Evolutionary conservation across 1,284 basidiomycete species (phyloP), one percentile per base, ranked within the genome.

Genomic region (Tremellales sp.): DNA sequence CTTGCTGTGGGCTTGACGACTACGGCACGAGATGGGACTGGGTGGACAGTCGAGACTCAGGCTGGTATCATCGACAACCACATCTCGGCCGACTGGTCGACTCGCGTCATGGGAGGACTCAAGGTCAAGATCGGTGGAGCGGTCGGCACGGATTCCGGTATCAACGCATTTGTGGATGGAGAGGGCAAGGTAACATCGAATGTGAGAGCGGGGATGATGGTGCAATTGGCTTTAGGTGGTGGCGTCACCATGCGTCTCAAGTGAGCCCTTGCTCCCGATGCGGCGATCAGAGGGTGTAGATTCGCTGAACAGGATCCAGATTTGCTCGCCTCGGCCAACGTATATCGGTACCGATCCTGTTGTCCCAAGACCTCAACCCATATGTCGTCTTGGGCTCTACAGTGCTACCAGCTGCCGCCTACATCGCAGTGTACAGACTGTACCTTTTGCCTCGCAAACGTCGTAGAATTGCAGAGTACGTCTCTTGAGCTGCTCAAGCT

Each of bases 371-470:
- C 44, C 75, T 77, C 52, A 76, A 82, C 48, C 65, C 75, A 0
- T 71, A 69, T 21, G 63, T 82, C 39, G 73, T 78, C 3, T 56
- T 81, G 24, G 77, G 73, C 40, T 76, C 79, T 4, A 74, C 80
- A 1, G 66, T 82, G 15, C 37, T 84, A 1, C 84, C 84, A 2
- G 78, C 81, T 0, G 72, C 77, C 1, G 66, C 74, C 3, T 76
- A 81, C 44, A 67, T 80, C 1, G 70, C 80, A 1, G 64, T 80
- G 23, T 81, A 86, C 68, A 78, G 81, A 54, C 79, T 81, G 45
- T 74, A 81, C 51, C 63, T 86, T 23, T 74, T 78, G 19, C 84
- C 85, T 2, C 67, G 76, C 10, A 79, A 80, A 58, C 75, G 77
- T 36, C 67, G 69, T 33, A 70, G 70, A 33, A 74, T 80, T 45